Evolutionary conservation across 495 filamentous ascomycete species (phyloP).

Genomic region (Penicillium arizonense): DNA sequence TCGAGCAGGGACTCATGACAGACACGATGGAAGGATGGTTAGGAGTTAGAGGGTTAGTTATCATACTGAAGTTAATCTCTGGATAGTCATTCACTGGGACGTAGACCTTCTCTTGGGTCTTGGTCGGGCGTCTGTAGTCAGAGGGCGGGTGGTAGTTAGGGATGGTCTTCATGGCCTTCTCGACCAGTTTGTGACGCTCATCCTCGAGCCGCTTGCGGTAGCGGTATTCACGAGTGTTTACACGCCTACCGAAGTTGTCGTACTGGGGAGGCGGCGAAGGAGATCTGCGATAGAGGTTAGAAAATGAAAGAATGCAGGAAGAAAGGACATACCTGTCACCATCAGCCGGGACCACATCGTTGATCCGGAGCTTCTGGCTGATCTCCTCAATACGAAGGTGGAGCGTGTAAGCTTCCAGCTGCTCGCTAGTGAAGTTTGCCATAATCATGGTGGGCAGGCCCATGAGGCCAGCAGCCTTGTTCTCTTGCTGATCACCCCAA

Average conservation of each 20-base stretch:
- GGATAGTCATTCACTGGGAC: conserved; percentile 99
- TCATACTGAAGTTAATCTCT: conserved; percentile 99
- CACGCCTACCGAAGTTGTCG: conserved; percentile 97
- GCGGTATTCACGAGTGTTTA: conserved; percentile 95
- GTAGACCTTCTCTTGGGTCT: conserved; percentile 99
- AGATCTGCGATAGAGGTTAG: conserved; percentile 56
- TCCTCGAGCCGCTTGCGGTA: conserved; percentile 98
- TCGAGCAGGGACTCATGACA: conserved; percentile 51
- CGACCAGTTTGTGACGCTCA: conserved; percentile 95
- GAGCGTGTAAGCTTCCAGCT: conserved; percentile 92
- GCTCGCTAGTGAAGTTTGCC: conserved; percentile 95
- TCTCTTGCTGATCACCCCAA: conserved; percentile 94
- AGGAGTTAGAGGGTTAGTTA: conserved; percentile 97
- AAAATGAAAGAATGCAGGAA: not conserved
- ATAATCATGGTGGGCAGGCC: conserved; percentile 94
- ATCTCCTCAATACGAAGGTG: conserved; percentile 98
- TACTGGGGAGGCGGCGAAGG: conserved; percentile 95
- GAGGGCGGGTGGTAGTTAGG: conserved; percentile 97
- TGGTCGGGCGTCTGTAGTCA: conserved; percentile 96
- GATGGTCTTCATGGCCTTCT: conserved; percentile 97
- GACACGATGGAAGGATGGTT: conserved; percentile 53
- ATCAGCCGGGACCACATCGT: conserved; percentile 94
- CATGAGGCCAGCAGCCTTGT: conserved; percentile 97
- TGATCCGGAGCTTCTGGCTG: conserved; percentile 96
- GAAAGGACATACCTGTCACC: conserved; percentile 73